phyloP scores from a whole-genome alignment of 352 stramenopile species.

The Thalassiosira livingstoniorum region DNA sequence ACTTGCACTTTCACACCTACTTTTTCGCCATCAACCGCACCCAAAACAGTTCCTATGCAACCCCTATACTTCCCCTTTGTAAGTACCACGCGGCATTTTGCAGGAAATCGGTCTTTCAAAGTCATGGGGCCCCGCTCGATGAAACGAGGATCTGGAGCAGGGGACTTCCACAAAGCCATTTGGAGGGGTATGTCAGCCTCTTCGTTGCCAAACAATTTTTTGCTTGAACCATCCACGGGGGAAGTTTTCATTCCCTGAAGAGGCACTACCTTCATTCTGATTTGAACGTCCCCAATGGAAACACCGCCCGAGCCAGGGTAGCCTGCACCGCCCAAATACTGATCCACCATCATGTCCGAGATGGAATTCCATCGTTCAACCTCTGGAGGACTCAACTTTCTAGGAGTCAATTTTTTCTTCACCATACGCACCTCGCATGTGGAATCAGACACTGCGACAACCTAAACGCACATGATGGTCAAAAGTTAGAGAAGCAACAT shows the following conservation, averaged over 20 bases:
- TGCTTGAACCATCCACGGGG: conserved; percentile 90
- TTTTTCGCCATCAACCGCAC: conserved; percentile 76
- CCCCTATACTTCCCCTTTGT: conserved; percentile 89
- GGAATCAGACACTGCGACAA: conserved; percentile 78
- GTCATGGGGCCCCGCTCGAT: conserved; percentile 87
- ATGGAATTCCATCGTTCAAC: conserved; percentile 73
- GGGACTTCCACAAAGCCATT: conserved; percentile 91
- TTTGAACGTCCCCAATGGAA: conserved; percentile 90
- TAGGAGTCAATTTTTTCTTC: conserved; percentile 71
- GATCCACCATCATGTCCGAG: conserved; percentile 70
- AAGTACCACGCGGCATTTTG: conserved; percentile 89
- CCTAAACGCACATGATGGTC: conserved; percentile 16
- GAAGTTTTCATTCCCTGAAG: conserved; percentile 95
- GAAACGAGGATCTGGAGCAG: conserved; percentile 95
- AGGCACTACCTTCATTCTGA: conserved; percentile 88
- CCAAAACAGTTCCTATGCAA: conserved; percentile 90
- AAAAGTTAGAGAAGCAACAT: conserved; percentile 11
- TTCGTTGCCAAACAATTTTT: conserved; percentile 95
- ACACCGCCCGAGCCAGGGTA: conserved; percentile 87
- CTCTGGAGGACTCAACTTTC: conserved; percentile 58
- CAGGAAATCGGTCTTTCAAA: conserved; percentile 91
- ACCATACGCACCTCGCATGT: conserved; percentile 72
- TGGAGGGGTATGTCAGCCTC: conserved; percentile 97
- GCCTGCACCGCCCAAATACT: conserved; percentile 75
- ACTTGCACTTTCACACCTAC: conserved; percentile 92